phyloP scores from a whole-genome alignment of 108 stramenopile genomes.

The Cyclotella baltica region DNA sequence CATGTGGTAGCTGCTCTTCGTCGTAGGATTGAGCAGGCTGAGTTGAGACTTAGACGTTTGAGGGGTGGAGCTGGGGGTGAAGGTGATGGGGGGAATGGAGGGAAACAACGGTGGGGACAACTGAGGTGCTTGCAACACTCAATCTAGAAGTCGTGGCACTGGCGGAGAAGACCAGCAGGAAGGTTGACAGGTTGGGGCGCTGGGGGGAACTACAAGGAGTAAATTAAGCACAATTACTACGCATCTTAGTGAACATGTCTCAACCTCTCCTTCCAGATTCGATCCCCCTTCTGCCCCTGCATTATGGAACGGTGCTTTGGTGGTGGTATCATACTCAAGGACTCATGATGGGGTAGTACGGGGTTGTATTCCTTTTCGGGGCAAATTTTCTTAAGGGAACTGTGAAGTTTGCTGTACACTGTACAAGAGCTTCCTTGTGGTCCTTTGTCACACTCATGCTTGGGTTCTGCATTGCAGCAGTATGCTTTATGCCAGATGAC shows the following conservation, averaged over 20 bases:
- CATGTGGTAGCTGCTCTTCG: neutral
- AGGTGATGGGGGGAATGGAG: neutral
- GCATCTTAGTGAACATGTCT: neutral
- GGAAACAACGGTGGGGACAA: neutral
- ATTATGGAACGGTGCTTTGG: neutral
- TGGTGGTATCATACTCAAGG: too few relatives aligned
- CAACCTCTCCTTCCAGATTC: neutral
- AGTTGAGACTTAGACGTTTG: neutral
- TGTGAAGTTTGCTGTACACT: constrained; percentile 2
- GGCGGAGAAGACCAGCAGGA: neutral
- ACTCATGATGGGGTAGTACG: neutral
- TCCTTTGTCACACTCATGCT: constrained; percentile 1
- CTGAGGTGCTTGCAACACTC: neutral
- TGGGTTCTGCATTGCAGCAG: neutral
- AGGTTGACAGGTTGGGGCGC: neutral
- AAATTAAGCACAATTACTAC: too few relatives aligned
- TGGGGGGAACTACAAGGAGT: neutral
- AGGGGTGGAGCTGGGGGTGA: neutral
- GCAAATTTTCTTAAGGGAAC: neutral
- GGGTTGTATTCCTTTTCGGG: neutral
- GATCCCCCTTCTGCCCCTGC: too few relatives aligned
- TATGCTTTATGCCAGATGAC: neutral
- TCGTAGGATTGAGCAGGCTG: neutral
- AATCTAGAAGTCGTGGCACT: neutral
- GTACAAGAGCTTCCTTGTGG: constrained; percentile 14